Evolutionary conservation across 2,329 filamentous ascomycete genomes (phyloP).

Genomic region (Clonostachys solani): DNA sequence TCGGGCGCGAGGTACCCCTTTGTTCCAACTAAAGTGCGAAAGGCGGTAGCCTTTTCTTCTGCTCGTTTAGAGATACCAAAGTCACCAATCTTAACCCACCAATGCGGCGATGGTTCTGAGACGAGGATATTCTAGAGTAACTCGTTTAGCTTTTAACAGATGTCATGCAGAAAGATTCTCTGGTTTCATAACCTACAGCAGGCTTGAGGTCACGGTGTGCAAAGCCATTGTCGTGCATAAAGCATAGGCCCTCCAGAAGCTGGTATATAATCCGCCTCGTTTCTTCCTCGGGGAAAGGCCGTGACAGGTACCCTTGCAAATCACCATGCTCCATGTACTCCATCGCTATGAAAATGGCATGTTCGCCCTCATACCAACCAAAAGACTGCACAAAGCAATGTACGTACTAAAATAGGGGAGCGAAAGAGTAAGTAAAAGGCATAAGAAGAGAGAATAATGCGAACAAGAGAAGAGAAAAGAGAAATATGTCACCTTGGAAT

Average conservation of each 20-base stretch:
- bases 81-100: too few species aligned
- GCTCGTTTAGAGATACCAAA: too few species aligned
- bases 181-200: neutral
- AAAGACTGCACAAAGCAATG: constrained; percentile 8
- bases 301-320: constrained; percentile 3
- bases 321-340: constrained; percentile 9
- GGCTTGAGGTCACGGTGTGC: constrained; percentile 11
- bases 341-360: constrained; percentile 6
- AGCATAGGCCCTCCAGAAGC: constrained; percentile 7
- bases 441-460: too few species aligned
- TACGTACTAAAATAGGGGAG: constrained; percentile 1
- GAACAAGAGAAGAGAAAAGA: too few species aligned
- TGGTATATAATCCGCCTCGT: constrained; percentile 4
- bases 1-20: too few species aligned
- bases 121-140: neutral
- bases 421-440: too few species aligned
- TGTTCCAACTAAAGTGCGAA: too few species aligned
- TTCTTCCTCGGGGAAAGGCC: constrained; percentile 1
- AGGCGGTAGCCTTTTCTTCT: too few species aligned
- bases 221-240: constrained; percentile 11
- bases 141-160: too few species aligned
- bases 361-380: constrained; percentile 7
- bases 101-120: too few species aligned
- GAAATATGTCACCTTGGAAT: too few species aligned
- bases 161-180: too few species aligned